Base-by-base conservation (phyloP, 2,329 filamentous ascomycete species). In the Xenoacremonium recifei region DNA sequence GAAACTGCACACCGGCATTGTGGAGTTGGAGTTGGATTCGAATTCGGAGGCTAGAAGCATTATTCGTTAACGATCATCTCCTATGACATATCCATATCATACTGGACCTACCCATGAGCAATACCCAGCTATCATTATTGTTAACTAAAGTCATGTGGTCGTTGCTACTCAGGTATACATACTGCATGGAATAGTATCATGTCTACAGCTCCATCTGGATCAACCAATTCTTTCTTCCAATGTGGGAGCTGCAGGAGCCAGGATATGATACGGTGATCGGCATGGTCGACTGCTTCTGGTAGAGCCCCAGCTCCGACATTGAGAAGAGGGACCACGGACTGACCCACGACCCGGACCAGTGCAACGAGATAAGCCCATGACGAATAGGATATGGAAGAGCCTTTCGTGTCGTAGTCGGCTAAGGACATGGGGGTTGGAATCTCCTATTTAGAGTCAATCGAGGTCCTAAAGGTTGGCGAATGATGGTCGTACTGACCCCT, bases 141-240 rank as follows among this genome's bases (percentile, higher is more conserved):
- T 31, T 15, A 31, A 15, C 13, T 27, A 13, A 27, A 13, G 13
- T 7, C 7, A 27, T 7, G 23, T 13, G 9, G 7, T 27, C 23
- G 23, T 27, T 27, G 23, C 9, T 27, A 27, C 13, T n/a, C n/a
- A n/a, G 23, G 9, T 27, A 7, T 30, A 44, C 55, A 48, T 46
- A 58, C 55, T 12, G 54, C 49, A 35, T 53, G 53, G 31, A 53
- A 58, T 12, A 58, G 20, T 33, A 58, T 45, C 44, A 54, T 42
- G 21, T 58, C 54, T 12, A 45, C 40, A 19, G 42, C 44, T 13
- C 55, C 55, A 4, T 51, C 31, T 13, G 41, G 12, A 16, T 50
- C 47, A 11, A 55, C 32, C 6, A 46, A 23, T 4, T 53, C 35
- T 29, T 37, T 48, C 29, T 50, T 58, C 35, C 42, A 42, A 2